Conservation (phyloP, 305 asterid genomes). For the Plantago rigida region DNA sequence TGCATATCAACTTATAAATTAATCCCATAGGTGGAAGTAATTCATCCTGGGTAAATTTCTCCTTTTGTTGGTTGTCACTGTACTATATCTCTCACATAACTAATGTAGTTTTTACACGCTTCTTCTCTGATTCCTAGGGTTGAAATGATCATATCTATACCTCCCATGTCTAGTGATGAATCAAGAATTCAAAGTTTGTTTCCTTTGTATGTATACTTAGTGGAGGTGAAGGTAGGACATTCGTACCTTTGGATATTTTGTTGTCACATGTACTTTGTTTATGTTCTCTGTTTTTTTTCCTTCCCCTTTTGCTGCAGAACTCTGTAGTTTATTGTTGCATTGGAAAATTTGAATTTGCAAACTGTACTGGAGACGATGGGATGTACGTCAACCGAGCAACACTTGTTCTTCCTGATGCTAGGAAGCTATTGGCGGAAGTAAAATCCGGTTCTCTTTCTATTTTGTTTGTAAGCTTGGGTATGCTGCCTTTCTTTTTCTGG, state of each 20-base stretch:
- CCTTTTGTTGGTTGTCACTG: slow-evolving; percentile 1
- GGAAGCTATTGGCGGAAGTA: slow-evolving; percentile 64
- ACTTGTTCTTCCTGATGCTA: slow-evolving; percentile 77
- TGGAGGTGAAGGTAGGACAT: slow-evolving; percentile 46
- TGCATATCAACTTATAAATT: no score
- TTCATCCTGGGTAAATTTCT: slow-evolving; percentile 10
- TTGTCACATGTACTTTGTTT: slow-evolving; percentile 13
- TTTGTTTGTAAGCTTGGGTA: slow-evolving; percentile 80
- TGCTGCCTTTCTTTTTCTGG: slow-evolving; percentile 27
- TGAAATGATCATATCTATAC: slow-evolving; percentile 66
- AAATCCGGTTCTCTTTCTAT: slow-evolving; percentile 69
- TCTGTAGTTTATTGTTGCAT: slow-evolving; percentile 57
- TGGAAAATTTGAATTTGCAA: slow-evolving; percentile 54
- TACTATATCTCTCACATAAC: slow-evolving; percentile 12
- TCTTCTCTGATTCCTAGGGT: slow-evolving; percentile 43
- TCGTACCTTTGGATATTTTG: slow-evolving; percentile 13
- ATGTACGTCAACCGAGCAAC: slow-evolving; percentile 48
- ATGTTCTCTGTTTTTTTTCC: slow-evolving; percentile 25
- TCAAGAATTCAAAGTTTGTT: slow-evolving; percentile 53
- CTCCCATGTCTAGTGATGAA: slow-evolving; percentile 55
- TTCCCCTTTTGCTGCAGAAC: slow-evolving; percentile 38
- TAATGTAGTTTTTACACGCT: slow-evolving; percentile 17
- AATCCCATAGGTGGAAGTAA: no score
- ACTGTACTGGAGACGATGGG: slow-evolving; percentile 52
- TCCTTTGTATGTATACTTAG: slow-evolving; percentile 58